Conservation (phyloP, 164 flowering plant genomes). For the Annona cherimola region DNA sequence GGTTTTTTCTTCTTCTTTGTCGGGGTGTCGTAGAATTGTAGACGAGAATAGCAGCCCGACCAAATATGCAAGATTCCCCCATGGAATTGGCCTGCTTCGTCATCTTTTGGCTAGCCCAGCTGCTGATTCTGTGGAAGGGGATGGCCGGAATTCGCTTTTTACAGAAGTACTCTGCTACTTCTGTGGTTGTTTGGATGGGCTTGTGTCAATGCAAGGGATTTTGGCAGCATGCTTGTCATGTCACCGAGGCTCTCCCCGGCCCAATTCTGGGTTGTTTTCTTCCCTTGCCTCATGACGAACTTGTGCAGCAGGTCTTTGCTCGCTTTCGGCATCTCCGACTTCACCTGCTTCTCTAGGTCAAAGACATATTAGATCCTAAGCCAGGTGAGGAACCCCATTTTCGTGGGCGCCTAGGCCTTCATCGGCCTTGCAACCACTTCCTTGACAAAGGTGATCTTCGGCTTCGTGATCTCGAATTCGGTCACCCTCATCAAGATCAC, state of each 20-base stretch:
- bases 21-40: too few relatives aligned
- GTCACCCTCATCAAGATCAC: too few relatives aligned
- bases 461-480: too few relatives aligned
- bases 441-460: too few relatives aligned
- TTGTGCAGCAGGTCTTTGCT: constrained; percentile 87
- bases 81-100: constrained; percentile 79
- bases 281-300: constrained; percentile 87
- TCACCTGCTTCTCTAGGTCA: too few relatives aligned
- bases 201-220: constrained; percentile 90
- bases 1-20: too few relatives aligned
- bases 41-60: too few relatives aligned
- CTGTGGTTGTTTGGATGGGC: constrained; percentile 79
- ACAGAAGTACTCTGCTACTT: constrained; percentile 87
- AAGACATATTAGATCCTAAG: too few relatives aligned
- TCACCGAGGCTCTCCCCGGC: constrained; percentile 50
- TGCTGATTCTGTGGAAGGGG: constrained; percentile 61
- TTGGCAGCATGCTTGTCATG: constrained; percentile 65
- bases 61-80: too few relatives aligned
- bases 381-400: too few relatives aligned
- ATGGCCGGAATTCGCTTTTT: constrained; percentile 75
- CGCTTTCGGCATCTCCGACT: constrained; percentile 89
- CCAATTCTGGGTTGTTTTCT: constrained; percentile 83
- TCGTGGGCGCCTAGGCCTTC: too few relatives aligned
- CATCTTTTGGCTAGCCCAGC: constrained; percentile 64
- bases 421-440: too few relatives aligned